A percentile compares a stretch with the other conserved stretches of the same genome.
Evolutionary conservation across 768 basidiomycete genomes (phyloP).

Genomic region (Auricularia cornea): DNA sequence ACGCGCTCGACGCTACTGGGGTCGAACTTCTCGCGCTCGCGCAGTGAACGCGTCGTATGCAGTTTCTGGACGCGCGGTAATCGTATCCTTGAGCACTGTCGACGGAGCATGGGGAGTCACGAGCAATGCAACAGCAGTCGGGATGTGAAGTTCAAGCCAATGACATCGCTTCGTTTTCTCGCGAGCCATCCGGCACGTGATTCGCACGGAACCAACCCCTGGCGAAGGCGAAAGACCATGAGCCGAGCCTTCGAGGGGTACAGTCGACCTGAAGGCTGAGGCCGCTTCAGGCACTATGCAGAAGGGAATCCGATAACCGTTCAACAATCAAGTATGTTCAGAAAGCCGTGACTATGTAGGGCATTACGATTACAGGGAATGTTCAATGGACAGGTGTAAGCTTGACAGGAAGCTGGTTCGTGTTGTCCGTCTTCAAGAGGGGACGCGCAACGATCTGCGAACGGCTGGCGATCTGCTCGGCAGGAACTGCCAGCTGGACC

Average conservation of each 20-base stretch:
- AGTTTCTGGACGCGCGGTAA: neutral
- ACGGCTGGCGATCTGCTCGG: neutral
- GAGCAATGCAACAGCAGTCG: too few species aligned
- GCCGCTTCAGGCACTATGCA: too few species aligned
- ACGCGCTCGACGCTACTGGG: constrained; percentile 63
- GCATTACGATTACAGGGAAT: neutral
- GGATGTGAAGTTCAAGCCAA: too few species aligned
- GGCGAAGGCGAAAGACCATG: too few species aligned
- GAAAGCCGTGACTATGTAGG: too few species aligned
- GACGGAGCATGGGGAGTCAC: neutral
- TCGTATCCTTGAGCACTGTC: neutral
- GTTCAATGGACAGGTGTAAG: neutral
- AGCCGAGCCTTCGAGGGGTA: too few species aligned
- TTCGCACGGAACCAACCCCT: too few species aligned
- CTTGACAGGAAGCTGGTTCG: neutral
- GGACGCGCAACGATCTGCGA: neutral
- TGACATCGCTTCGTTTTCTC: too few species aligned
- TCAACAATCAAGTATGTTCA: too few species aligned
- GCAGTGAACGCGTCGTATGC: neutral
- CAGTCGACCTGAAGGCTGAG: too few species aligned
- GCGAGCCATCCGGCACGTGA: too few species aligned
- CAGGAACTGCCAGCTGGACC: neutral
- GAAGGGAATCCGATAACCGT: too few species aligned
- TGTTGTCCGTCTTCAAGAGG: neutral
- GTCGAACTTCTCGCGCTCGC: constrained; percentile 33